Base-by-base conservation (phyloP, 2,329 filamentous ascomycete genomes). In the Colletotrichum tropicicola region DNA sequence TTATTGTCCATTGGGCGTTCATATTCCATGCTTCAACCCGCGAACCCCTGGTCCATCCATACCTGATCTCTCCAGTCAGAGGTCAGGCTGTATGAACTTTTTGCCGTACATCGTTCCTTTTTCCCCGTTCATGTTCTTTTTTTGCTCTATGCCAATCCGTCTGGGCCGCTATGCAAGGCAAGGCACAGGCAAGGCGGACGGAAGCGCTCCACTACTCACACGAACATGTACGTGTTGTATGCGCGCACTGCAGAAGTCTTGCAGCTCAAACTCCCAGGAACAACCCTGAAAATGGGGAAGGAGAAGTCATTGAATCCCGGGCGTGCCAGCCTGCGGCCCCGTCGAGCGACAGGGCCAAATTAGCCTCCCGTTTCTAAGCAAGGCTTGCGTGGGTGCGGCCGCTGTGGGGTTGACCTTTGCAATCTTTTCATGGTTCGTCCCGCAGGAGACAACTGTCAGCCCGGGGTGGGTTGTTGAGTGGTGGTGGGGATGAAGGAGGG, bases 371-470 rank as follows among this genome's bases (percentile, higher is more conserved):
- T 30, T 37, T 66, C 35, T 19, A 39, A 53, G 59, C 49, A 61
- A 67, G 61, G 28, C 62, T 62, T 51, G 39, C 60, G 25, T 48
- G 35, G 75, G 73, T 78, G 78, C 78, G 77, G 76, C 77, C 78
- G 71, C 66, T 74, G 78, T 78, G 76, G 78, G 75, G 58, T 48
- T 23, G 35, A 3, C 8, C 3, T 23, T 60, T 37, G 25, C 17
- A 41, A 17, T 13, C 17, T 35, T 27, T 13, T 72, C 67, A 72
- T 78, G 72, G 74, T 78, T 79, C 75, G 74, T 78, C 72, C 74
- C 73, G 71, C 73, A 58, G 37, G 58, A 62, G 73, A 76, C 74
- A 77, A 77, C 71, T 77, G 76, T 78, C 74, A 77, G 48, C 47
- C 48, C 25, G 25, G 28, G 19, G 48, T 47, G 23, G 23, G 19